These are phyloP conservation scores for Argentina anserina DNA, from an alignment of 306 rosid species.

Conservation along the genomic window DNA sequence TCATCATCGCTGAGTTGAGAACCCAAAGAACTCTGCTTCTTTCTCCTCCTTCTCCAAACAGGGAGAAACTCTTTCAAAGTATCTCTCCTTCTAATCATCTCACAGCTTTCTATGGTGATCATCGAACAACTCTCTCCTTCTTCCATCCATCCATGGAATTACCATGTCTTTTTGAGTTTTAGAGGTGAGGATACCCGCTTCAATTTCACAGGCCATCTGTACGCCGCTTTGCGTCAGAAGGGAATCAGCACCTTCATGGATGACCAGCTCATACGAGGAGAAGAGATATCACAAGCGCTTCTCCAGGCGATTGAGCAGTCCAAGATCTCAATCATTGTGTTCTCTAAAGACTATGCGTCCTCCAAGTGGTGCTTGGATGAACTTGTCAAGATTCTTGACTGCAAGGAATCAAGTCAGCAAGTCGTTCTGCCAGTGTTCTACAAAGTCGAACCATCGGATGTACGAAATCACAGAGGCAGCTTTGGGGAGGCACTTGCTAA, in stretches of 20 bases:
- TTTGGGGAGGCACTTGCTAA: not conserved
- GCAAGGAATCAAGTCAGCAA: not conserved
- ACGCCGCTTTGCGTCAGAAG: not conserved
- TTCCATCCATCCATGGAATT: not conserved
- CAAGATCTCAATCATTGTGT: not conserved
- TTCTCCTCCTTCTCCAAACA: not conserved
- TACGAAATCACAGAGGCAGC: not conserved
- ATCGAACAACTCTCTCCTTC: not conserved
- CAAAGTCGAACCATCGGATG: not conserved
- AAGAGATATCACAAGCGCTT: not conserved
- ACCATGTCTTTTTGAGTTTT: not conserved
- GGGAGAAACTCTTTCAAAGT: not conserved
- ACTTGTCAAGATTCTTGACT: not conserved
- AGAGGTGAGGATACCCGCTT: not conserved
- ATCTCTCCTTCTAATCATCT: not conserved
- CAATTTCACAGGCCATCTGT: not conserved
- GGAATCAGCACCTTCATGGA: not conserved
- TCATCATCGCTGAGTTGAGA: no score
- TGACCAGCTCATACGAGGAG: not conserved
- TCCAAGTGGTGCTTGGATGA: not conserved
- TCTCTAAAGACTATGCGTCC: not conserved
- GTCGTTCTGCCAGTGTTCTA: not conserved
- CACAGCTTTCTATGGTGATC: not conserved
- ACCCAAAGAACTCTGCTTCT: not conserved
- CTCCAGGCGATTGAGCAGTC: not conserved